Evolutionary conservation across 2,329 filamentous ascomycete genomes (phyloP).

Genomic region (Ophiocordyceps camponoti-rufipedis): DNA sequence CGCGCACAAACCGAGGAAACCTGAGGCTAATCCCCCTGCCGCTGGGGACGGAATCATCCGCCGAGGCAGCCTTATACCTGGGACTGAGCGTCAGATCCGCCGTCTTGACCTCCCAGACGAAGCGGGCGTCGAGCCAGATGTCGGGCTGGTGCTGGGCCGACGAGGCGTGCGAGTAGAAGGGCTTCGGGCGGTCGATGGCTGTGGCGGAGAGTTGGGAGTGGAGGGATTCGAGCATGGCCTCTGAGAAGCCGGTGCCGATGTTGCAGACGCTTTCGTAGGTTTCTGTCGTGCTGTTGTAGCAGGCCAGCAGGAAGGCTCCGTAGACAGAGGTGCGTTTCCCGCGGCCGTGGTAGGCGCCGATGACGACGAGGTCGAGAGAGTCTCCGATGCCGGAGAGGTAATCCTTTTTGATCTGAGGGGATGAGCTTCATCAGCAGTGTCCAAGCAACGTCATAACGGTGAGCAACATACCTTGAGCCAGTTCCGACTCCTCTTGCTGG

Average conservation of each 20-base stretch:
- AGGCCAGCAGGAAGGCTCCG: conserved; percentile 86
- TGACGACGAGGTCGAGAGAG: conserved; percentile 86
- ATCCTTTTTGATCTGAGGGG: conserved; percentile 74
- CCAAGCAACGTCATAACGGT: neutral
- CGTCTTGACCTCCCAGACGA: conserved; percentile 96
- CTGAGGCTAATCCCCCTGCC: conserved; percentile 71
- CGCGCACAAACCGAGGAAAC: conserved; percentile 84
- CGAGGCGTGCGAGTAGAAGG: conserved; percentile 76
- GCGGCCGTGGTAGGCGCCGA: conserved; percentile 85
- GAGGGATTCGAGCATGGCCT: conserved; percentile 79
- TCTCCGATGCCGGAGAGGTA: conserved; percentile 89
- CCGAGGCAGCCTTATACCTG: conserved; percentile 75
- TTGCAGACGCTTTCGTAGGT: conserved; percentile 94
- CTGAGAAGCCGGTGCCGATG: conserved; percentile 92
- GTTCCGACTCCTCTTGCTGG: conserved; percentile 87
- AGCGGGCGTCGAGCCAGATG: conserved; percentile 90
- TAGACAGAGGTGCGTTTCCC: conserved; percentile 94
- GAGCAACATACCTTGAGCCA: conserved; percentile 64
- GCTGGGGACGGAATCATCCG: conserved; percentile 43
- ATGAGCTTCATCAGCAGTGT: neutral
- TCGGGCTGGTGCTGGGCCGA: conserved; percentile 89
- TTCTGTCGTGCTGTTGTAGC: conserved; percentile 67
- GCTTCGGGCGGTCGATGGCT: conserved; percentile 78
- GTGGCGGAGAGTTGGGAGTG: conserved; percentile 57
- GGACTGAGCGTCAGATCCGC: conserved; percentile 88